Base-by-base conservation (phyloP, 805 yeast genomes). In the Starmerella gropengiesseri region DNA sequence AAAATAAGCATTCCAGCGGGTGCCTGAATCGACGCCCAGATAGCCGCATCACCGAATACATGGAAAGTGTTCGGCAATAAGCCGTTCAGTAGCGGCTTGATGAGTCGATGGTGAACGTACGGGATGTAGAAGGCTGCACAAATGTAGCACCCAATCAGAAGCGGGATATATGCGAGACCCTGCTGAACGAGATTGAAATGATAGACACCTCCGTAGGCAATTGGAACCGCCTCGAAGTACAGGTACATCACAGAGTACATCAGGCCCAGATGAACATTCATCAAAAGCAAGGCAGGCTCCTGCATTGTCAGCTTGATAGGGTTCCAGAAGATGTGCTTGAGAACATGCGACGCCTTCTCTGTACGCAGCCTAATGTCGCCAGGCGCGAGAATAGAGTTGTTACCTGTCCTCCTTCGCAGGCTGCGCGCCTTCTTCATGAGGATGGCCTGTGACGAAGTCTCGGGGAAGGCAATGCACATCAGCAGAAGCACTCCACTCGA, bases 171-270 rank as follows among this genome's bases (percentile, higher is more conserved):
- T 1, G 77, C 57, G 3, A 65, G 58, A 14, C 78, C 76, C 16
- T 57, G 45, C 41, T 69, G 73, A 25, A 73, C 63, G 27, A 65
- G 51, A 4, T 71, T 65, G 57, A 75, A 77, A 27, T 63, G 53
- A 48, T 71, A 64, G 20, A 63, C 53, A 4, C 65, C 70, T 6
- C 45, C 44, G 48, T 69, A 77, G 2, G 72, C 74, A 26, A 75
- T 61, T 5, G 83, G 81, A 58, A 73, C 73, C 5, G 74, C 75
- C 57, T 77, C 81, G 51, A n/a, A n/a, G n/a, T n/a, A n/a, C n/a
- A n/a, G n/a, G n/a, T n/a, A n/a, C n/a, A n/a, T n/a, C n/a, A n/a
- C 75, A 73, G 65, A 71, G 56, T 76, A 77, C 8, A 68, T 62
- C 40, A 75, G 51, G 0, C 76, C 73, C 48, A 71, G 60, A 54